phyloP scores from a whole-genome alignment of 176 grass and related monocot species.

The Raddia distichophylla region DNA sequence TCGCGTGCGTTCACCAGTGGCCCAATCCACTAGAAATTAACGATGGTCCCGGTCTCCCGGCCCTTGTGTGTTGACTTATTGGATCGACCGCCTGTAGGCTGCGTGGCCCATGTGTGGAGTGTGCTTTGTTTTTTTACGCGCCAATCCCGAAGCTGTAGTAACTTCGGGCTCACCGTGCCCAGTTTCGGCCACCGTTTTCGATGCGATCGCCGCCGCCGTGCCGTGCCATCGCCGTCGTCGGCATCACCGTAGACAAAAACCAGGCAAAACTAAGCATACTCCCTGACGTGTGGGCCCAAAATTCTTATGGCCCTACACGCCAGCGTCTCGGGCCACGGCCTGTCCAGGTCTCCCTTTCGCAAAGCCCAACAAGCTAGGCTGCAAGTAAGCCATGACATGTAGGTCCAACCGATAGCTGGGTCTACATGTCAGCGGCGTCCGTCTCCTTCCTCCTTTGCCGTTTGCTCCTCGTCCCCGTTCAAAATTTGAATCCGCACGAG shows the following conservation, averaged over 20 bases:
- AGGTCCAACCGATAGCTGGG: neutral
- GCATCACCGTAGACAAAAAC: neutral
- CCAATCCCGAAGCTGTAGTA: neutral
- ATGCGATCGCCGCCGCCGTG: neutral
- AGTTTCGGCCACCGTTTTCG: neutral
- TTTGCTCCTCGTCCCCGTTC: constrained; percentile 44
- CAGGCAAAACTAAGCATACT: too few relatives aligned
- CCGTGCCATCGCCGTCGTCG: constrained; percentile 26
- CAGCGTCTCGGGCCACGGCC: neutral
- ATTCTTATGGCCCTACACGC: neutral
- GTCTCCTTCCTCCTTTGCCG: constrained; percentile 12
- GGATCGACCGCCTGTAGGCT: too few relatives aligned
- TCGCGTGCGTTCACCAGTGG: too few relatives aligned
- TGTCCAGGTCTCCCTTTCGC: neutral
- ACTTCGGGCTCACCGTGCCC: too few relatives aligned
- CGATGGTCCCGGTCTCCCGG: too few relatives aligned
- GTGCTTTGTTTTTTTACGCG: neutral
- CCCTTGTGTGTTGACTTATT: too few relatives aligned
- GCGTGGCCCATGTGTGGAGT: too few relatives aligned
- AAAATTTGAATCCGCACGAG: constrained; percentile 56
- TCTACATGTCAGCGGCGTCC: neutral
- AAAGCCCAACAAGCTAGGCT: neutral
- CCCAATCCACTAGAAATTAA: too few relatives aligned
- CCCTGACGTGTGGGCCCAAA: neutral
- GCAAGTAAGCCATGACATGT: neutral